Evolutionary conservation across 805 yeast species (phyloP), one percentile per base, ranked within the genome.

Genomic region (Lachancea sp.): DNA sequence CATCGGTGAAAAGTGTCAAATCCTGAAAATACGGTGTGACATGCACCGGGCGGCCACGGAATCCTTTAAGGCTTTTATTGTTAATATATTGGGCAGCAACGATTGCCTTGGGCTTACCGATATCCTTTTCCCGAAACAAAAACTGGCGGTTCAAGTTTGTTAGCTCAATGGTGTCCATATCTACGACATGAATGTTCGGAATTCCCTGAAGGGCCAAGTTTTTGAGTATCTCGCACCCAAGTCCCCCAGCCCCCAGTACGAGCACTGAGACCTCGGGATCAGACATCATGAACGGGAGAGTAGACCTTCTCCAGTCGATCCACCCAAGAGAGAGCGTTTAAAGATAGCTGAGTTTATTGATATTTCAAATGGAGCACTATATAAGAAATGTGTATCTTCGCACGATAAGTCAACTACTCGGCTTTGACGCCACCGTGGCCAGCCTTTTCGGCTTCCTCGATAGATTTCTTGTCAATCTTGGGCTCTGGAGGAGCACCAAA

Each of bases 141-240:
- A 92, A 90, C 61, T 90, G 98, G 45, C 98, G 70, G 59, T 92
- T 90, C 55, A 92, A 70, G 58, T 90, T 90, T 40, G 95, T 81
- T 22, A 90, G 67, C 49, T 95, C 96, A 48, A 90, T 84, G 2
- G 96, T 90, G 59, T 90, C 98, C 55, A 90, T 72, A 61, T 90
- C 98, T 9, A 88, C 84, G 13, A 89, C 75, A 56, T 83, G 92
- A 38, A 88, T 80, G 50, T 83, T 83, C 1, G 82, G 83, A 21
- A 80, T 77, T 5, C 88, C 85, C 48, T 80, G 69, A 60, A 85
- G 66, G 1, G 83, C 78, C 30, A 89, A 63, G 55, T 88, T 80
- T 60, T 89, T 89, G 41, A 88, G 67, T 28, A 88, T 68, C 56
- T 88, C 97, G 61, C 96, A 89, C 1, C 97, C 97, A 39, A 89